These are phyloP conservation scores for Fagus crenata DNA, from an alignment of 306 rosid species.

Conservation along the genomic window DNA sequence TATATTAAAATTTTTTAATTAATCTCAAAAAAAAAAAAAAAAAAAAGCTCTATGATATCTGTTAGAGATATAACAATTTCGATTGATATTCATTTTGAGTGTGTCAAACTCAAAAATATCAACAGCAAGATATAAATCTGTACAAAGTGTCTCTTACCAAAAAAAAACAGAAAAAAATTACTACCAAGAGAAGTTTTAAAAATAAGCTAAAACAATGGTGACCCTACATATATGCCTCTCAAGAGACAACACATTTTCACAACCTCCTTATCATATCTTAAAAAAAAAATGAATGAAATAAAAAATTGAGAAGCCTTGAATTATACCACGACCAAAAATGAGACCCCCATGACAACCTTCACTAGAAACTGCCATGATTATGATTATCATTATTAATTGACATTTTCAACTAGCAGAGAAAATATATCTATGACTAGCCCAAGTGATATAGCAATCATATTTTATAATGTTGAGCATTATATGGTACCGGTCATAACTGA, in stretches of 20 bases:
- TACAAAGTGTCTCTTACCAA: too few species aligned
- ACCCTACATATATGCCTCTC: background rate
- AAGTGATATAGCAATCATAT: background rate
- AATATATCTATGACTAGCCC: background rate
- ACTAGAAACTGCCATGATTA: background rate
- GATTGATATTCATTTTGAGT: too few species aligned
- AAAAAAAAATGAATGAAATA: background rate
- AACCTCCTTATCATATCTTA: background rate
- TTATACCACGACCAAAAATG: background rate
- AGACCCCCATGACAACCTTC: conserved; percentile 8
- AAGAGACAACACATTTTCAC: background rate
- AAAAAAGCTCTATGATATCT: too few species aligned
- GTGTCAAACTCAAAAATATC: too few species aligned
- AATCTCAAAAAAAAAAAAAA: too few species aligned
- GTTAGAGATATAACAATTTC: too few species aligned
- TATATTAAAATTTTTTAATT: too few species aligned
- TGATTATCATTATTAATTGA: background rate
- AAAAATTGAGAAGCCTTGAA: background rate
- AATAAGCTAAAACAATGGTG: background rate
- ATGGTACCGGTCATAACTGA: background rate
- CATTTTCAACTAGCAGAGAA: background rate
- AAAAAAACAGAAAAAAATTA: background rate
- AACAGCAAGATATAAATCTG: too few species aligned
- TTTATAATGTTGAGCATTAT: background rate
- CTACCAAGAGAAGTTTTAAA: background rate